phyloP scores from a whole-genome alignment of 768 basidiomycete species.

The Cystofilobasidium bisporidii region DNA sequence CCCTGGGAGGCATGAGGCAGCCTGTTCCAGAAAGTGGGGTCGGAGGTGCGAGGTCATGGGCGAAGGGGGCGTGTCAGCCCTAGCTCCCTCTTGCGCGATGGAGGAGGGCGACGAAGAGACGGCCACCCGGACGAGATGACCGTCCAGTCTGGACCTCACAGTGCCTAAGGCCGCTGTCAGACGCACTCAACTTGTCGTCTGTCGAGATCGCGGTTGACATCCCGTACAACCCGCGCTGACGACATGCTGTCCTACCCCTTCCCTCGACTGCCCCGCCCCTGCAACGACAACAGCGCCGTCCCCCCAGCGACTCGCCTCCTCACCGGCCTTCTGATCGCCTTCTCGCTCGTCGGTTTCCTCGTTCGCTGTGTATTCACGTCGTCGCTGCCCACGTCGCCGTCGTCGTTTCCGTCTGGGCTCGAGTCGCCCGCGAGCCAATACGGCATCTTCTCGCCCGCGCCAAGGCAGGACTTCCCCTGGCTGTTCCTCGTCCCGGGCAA shows the following conservation, averaged over 20 bases:
- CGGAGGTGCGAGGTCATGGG: not conserved
- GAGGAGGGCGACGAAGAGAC: too few species aligned
- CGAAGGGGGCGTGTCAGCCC: too few species aligned
- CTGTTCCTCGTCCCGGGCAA: conserved; percentile 71
- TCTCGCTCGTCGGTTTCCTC: conserved; percentile 51
- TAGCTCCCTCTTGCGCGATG: too few species aligned
- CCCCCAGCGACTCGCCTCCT: conserved; percentile 71
- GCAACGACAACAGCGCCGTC: conserved; percentile 52
- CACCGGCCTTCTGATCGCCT: conserved; percentile 51
- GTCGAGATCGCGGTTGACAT: too few species aligned
- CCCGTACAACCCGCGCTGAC: not conserved
- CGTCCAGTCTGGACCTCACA: too few species aligned
- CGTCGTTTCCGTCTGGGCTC: not conserved
- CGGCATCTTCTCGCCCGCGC: conserved; percentile 22
- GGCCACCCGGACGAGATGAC: too few species aligned
- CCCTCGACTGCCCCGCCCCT: not conserved
- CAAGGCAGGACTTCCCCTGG: conserved; percentile 48
- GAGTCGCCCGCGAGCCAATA: not conserved
- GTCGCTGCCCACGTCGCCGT: not conserved
- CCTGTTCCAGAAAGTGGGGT: too few species aligned
- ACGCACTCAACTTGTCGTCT: too few species aligned
- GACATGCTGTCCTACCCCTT: not conserved
- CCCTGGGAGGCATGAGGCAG: too few species aligned
- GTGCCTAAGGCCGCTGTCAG: too few species aligned
- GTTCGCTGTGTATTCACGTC: conserved; percentile 9